phyloP scores from a whole-genome alignment of 768 basidiomycete species.

The Pulveroboletus frians region DNA sequence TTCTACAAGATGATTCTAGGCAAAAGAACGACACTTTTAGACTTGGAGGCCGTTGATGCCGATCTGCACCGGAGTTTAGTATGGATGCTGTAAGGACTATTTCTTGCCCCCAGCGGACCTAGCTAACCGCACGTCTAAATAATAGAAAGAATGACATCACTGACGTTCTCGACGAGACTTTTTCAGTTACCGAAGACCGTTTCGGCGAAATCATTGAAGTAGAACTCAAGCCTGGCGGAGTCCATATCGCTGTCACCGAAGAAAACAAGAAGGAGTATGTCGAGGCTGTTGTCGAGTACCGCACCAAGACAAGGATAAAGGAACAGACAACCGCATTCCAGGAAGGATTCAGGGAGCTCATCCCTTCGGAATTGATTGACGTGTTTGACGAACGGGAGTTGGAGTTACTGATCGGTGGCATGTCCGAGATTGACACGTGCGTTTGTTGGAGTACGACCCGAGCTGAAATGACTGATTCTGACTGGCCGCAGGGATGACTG shows the following conservation, averaged over 20 bases:
- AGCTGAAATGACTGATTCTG: neutral
- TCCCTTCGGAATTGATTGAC: conserved; percentile 77
- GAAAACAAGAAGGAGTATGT: conserved; percentile 78
- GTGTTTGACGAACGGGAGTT: conserved; percentile 91
- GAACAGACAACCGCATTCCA: conserved; percentile 85
- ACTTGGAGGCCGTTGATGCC: conserved; percentile 66
- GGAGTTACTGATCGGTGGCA: conserved; percentile 86
- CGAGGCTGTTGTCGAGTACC: conserved; percentile 72
- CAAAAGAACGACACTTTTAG: conserved; percentile 54
- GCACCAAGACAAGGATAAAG: conserved; percentile 74
- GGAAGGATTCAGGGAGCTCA: conserved; percentile 78
- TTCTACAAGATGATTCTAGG: conserved; percentile 76
- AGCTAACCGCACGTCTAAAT: conserved; percentile 1
- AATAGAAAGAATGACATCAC: conserved; percentile 71
- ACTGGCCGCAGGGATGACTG: conserved; percentile 63
- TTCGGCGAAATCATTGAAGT: conserved; percentile 69
- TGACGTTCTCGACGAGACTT: conserved; percentile 68
- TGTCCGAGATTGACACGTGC: conserved; percentile 86
- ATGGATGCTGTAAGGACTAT: conserved; percentile 64
- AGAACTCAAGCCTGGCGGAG: conserved; percentile 61
- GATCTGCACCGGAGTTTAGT: conserved; percentile 63
- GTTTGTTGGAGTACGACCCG: conserved; percentile 18
- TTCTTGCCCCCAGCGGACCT: neutral
- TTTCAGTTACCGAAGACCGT: conserved; percentile 64
- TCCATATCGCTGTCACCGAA: conserved; percentile 58